phyloP scores from a whole-genome alignment of 1,139 yeast species.

The Yamadazyma trypodendri region DNA sequence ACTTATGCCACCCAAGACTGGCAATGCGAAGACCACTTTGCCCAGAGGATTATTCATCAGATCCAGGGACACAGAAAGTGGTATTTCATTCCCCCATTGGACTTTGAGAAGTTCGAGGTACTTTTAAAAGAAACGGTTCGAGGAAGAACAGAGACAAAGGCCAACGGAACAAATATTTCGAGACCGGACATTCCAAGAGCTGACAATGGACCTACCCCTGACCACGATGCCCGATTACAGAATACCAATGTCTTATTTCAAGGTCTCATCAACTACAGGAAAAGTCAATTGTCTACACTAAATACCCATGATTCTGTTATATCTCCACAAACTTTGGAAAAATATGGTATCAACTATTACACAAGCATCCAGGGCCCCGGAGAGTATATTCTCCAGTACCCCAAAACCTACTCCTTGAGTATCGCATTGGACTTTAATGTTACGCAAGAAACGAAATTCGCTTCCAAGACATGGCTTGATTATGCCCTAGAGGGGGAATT shows the following conservation, averaged over 20 bases:
- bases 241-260: constrained; percentile 8
- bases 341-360: constrained; percentile 46
- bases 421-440: constrained; percentile 56
- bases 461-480: constrained; percentile 57
- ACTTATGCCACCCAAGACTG: constrained; percentile 70
- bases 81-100: constrained; percentile 76
- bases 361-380: constrained; percentile 58
- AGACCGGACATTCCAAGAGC: too few relatives aligned
- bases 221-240: not conserved
- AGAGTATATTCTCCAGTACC: constrained; percentile 56
- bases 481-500: constrained; percentile 47
- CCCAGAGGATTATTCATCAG: constrained; percentile 65
- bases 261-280: constrained; percentile 22
- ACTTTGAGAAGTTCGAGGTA: constrained; percentile 59
- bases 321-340: constrained; percentile 51
- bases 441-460: constrained; percentile 56
- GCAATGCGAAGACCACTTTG: constrained; percentile 74
- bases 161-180: too few relatives aligned
- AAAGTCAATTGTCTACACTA: not conserved
- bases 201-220: too few relatives aligned
- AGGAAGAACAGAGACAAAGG: too few relatives aligned
- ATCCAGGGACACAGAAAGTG: constrained; percentile 76
- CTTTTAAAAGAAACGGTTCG: not conserved
- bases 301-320: constrained; percentile 14
- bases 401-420: constrained; percentile 50